phyloP scores from a whole-genome alignment of 2,329 filamentous ascomycete genomes.

The Fusarium redolens region DNA sequence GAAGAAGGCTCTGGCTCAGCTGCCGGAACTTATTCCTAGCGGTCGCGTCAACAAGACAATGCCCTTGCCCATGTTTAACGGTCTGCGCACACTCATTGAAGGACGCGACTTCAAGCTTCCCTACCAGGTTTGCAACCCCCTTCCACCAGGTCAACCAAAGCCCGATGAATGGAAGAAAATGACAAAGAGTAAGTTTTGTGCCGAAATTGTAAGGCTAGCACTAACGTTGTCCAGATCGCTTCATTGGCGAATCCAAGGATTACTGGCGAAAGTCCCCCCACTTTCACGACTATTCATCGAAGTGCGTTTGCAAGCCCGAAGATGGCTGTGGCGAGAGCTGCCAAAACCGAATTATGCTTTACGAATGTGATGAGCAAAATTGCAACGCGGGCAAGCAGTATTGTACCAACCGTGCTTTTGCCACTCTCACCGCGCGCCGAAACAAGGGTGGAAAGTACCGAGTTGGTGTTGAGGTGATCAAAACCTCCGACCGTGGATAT shows the following conservation, averaged over 20 bases:
- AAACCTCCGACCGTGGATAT: conserved; percentile 88
- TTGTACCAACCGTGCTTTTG: conserved; percentile 91
- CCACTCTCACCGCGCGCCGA: conserved; percentile 78
- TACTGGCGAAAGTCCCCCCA: conserved; percentile 85
- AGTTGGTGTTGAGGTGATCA: conserved; percentile 93
- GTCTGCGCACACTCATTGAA: conserved; percentile 75
- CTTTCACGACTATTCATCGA: conserved; percentile 78
- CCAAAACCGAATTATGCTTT: conserved; percentile 96
- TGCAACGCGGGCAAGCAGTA: conserved; percentile 79
- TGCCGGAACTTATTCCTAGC: conserved; percentile 60
- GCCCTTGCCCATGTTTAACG: conserved; percentile 83
- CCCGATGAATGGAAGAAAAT: conserved; percentile 93
- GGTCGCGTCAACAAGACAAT: conserved; percentile 67
- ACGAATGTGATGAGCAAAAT: conserved; percentile 93
- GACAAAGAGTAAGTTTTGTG: conserved; percentile 78
- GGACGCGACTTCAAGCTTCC: conserved; percentile 89
- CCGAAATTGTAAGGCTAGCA: conserved; percentile 40
- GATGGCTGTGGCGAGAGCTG: conserved; percentile 89
- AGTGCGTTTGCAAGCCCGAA: conserved; percentile 81
- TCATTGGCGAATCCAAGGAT: conserved; percentile 83
- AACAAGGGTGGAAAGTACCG: conserved; percentile 87
- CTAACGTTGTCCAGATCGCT: conserved; percentile 73
- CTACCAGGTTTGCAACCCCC: conserved; percentile 88
- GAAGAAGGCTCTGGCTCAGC: conserved; percentile 62
- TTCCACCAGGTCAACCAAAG: conserved; percentile 87